Conservation (phyloP, 2,329 filamentous ascomycete species). For the Botrytis pseudocinerea region DNA sequence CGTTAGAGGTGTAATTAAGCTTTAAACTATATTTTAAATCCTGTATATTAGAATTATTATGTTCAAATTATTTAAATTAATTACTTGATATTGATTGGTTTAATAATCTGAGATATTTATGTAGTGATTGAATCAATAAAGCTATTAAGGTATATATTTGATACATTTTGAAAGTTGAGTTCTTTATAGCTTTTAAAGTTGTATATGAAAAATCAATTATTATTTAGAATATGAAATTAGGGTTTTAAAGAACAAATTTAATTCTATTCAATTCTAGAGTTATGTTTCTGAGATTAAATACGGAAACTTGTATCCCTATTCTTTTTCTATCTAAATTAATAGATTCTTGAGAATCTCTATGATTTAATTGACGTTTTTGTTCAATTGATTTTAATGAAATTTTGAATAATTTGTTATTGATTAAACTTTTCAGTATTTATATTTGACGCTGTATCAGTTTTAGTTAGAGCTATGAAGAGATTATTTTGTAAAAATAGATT, state of each 20-base stretch:
- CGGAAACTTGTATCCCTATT: neutral
- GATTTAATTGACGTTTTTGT: neutral
- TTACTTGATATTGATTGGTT: neutral
- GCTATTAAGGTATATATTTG: slow-evolving; percentile 6
- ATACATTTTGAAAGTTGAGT: slow-evolving; percentile 1
- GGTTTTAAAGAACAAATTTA: neutral
- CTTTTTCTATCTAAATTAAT: neutral
- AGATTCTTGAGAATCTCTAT: neutral
- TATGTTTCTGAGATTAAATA: neutral
- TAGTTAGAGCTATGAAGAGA: neutral
- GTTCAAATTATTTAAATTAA: too few species aligned
- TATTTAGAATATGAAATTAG: neutral
- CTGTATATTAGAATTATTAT: too few species aligned
- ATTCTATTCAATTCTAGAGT: neutral
- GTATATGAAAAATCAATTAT: neutral
- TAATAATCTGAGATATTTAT: neutral
- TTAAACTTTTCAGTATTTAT: neutral
- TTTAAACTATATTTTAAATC: too few species aligned
- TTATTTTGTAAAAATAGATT: slow-evolving; percentile 1
- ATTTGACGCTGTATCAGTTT: neutral
- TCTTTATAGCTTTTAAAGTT: neutral
- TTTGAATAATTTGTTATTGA: neutral
- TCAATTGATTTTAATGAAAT: neutral
- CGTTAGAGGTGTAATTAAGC: too few species aligned
- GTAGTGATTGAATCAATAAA: neutral